Evolutionary conservation across 805 yeast genomes (phyloP), one percentile per base, ranked within the genome.

Genomic region (Candida maris): DNA sequence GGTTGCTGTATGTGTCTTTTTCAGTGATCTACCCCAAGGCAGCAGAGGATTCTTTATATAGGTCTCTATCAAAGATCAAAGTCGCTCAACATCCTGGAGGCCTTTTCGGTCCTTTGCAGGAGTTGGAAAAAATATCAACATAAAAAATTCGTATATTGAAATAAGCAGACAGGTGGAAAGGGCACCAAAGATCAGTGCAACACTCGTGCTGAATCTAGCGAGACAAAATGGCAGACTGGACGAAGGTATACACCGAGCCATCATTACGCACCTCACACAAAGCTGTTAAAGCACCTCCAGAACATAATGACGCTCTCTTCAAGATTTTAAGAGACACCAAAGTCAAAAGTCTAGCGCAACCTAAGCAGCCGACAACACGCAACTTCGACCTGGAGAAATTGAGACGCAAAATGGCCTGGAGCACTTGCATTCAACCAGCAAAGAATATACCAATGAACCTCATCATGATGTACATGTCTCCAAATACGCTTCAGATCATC

Each of bases 391-490:
- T 67, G 27, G 68, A 62, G 26, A 62, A 61, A 27, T 57, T 73
- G 38, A 73, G 68, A 48, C 56, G 65, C 16, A 74, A 80, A 52
- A 84, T 83, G 52, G 89, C 94, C 0, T 87, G 96, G 95, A 93
- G 85, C 39, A 55, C 85, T 25, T 95, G 96, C 2, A 61, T 75
- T 12, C 77, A 79, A 1, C 96, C 97, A 0, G 85, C 87, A 3
- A 91, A 88, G 56, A 54, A 45, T 19, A 72, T 93, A n/a, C 95
- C 97, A 6, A 84, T 87, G 94, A 93, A 86, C 53, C 59, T 85
- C 33, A 65, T 86, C 32, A 86, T 91, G 95, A 79, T 87, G 42
- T 93, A 86, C 59, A 85, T 91, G 86, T 79, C 96, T 0, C 97
- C 97, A 21, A 82, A 83, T 51, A 76, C 94, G 3, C 65, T 93